These are phyloP conservation scores for Carnegiea gigantea DNA, from an alignment of 179 eudicot genomes.

Conservation along the genomic window DNA sequence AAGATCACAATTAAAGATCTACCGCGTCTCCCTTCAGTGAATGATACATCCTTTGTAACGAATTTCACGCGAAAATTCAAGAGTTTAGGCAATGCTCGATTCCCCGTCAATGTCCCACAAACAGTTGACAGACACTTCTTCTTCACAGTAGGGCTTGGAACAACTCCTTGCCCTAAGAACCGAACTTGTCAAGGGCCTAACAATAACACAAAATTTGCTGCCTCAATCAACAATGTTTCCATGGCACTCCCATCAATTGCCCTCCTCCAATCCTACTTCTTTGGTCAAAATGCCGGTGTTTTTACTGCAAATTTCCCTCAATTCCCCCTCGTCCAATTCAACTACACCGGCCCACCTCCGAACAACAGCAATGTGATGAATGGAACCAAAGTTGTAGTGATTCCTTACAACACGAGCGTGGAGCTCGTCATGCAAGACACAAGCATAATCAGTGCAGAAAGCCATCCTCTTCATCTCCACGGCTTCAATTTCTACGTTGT, in stretches of 20 bases:
- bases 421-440: slow-evolving; percentile 72
- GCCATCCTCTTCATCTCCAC: slow-evolving; percentile 69
- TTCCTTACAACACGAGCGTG: slow-evolving; percentile 60
- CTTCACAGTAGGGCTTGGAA: slow-evolving; percentile 67
- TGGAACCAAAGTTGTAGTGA: slow-evolving; percentile 51
- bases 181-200: slow-evolving; percentile 74
- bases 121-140: slow-evolving; percentile 48
- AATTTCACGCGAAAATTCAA: slow-evolving; percentile 49
- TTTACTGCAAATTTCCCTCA: slow-evolving; percentile 52
- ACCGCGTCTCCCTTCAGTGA: slow-evolving; percentile 58
- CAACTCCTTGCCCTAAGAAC: slow-evolving; percentile 59
- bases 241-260: slow-evolving; percentile 54
- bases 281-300: slow-evolving; percentile 35
- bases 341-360: slow-evolving; percentile 68
- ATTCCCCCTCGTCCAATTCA: slow-evolving; percentile 41
- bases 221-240: slow-evolving; percentile 68
- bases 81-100: slow-evolving; percentile 48
- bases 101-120: slow-evolving; percentile 55
- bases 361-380: slow-evolving; percentile 54
- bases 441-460: slow-evolving; percentile 57
- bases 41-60: slow-evolving; percentile 51
- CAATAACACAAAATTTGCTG: slow-evolving; percentile 58
- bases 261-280: slow-evolving; percentile 48
- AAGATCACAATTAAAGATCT: slow-evolving; percentile 25
- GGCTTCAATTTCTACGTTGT: slow-evolving; percentile 51